These are phyloP conservation scores for Allium sativum DNA, from an alignment of 106 monocot genomes.

Conservation along the genomic window DNA sequence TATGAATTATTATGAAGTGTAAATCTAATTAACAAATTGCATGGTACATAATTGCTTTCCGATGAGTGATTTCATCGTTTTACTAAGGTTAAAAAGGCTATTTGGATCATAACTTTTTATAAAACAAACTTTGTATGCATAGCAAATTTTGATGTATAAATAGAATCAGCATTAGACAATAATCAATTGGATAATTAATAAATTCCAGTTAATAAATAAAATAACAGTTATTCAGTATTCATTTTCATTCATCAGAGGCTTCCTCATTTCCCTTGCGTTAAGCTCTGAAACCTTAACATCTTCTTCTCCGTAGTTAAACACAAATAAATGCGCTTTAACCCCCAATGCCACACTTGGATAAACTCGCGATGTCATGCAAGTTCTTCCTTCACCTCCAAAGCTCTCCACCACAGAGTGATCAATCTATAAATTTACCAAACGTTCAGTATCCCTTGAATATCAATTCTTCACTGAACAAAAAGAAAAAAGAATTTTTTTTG, in stretches of 20 bases:
- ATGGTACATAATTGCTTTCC: too few relatives aligned
- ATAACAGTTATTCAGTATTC: not conserved
- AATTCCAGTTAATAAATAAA: too few relatives aligned
- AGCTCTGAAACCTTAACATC: slow-evolving; percentile 7
- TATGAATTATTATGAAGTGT: too few relatives aligned
- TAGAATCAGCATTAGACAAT: too few relatives aligned
- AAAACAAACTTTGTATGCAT: too few relatives aligned
- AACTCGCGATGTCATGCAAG: slow-evolving; percentile 11
- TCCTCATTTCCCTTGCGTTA: slow-evolving; percentile 9
- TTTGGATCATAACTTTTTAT: too few relatives aligned
- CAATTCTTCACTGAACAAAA: too few relatives aligned
- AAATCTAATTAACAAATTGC: too few relatives aligned
- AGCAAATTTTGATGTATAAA: too few relatives aligned
- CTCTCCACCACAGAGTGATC: slow-evolving; percentile 11
- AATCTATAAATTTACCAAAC: not conserved
- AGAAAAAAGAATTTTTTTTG: not conserved
- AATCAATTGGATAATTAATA: too few relatives aligned
- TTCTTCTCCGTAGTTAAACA: slow-evolving; percentile 8
- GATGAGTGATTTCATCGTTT: too few relatives aligned
- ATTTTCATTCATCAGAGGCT: slow-evolving; percentile 7
- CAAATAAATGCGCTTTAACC: not conserved
- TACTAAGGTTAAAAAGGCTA: too few relatives aligned
- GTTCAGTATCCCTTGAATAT: not conserved
- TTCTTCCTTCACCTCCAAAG: slow-evolving; percentile 4
- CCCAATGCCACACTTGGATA: slow-evolving; percentile 4